Conservation (phyloP, 1,284 basidiomycete genomes). For the Rhizoctonia solani region DNA sequence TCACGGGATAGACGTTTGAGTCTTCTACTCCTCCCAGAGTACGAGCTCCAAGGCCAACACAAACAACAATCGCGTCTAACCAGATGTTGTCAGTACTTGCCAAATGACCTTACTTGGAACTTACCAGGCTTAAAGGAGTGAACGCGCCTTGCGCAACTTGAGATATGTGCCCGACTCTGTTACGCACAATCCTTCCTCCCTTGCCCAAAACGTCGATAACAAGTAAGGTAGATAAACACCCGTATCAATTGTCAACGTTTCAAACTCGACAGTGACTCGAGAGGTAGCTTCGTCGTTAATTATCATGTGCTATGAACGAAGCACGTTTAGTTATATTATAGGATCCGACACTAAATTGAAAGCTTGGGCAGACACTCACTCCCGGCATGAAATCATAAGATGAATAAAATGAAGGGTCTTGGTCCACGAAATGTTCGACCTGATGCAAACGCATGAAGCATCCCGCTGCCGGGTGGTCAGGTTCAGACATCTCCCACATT, state of each 20-base stretch:
- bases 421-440: slow-evolving; percentile 56
- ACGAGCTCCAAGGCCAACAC: slow-evolving; percentile 60
- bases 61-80: slow-evolving; percentile 65
- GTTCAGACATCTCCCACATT: slow-evolving; percentile 70
- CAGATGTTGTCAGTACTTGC: slow-evolving; percentile 52
- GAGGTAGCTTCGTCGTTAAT: slow-evolving; percentile 53
- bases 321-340: background rate
- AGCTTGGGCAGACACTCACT: slow-evolving; percentile 49
- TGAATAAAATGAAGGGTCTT: slow-evolving; percentile 46
- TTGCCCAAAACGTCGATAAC: slow-evolving; percentile 59
- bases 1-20: slow-evolving; percentile 54
- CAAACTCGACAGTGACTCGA: slow-evolving; percentile 58
- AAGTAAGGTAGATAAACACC: slow-evolving; percentile 71
- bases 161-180: slow-evolving; percentile 12
- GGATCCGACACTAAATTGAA: background rate
- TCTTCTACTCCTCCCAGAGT: slow-evolving; percentile 55
- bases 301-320: slow-evolving; percentile 55
- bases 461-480: slow-evolving; percentile 55
- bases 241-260: slow-evolving; percentile 69
- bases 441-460: slow-evolving; percentile 66
- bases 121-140: slow-evolving; percentile 25
- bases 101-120: slow-evolving; percentile 58
- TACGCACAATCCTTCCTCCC: slow-evolving; percentile 62
- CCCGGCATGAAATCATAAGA: slow-evolving; percentile 58
- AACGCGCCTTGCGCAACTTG: slow-evolving; percentile 28